Percentiles rank a stretch among this genome's conserved stretches.
phyloP scores from a whole-genome alignment of 2,329 filamentous ascomycete species.

The Penicillium verrucosum region DNA sequence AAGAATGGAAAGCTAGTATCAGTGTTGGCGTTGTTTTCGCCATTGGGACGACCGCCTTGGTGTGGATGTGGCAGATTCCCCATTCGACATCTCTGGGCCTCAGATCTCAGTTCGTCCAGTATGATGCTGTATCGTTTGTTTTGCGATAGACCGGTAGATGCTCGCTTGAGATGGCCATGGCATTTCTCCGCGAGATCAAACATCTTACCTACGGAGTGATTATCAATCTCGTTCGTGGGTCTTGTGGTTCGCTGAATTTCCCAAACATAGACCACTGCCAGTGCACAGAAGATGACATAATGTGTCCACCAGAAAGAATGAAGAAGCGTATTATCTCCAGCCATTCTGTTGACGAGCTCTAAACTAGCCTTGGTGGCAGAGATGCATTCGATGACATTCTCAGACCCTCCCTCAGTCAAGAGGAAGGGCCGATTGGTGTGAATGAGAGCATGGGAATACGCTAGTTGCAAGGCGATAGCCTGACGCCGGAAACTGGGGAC shows the following conservation, averaged over 20 bases:
- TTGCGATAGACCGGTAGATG: constrained; percentile 41
- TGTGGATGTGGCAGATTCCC: background rate
- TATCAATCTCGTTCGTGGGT: constrained; percentile 12
- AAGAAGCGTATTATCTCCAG: constrained; percentile 19
- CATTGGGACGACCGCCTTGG: background rate
- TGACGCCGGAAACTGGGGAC: constrained; percentile 26
- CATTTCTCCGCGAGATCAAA: constrained; percentile 48
- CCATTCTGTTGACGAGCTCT: constrained; percentile 18
- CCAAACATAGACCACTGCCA: constrained; percentile 55
- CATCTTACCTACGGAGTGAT: constrained; percentile 18
- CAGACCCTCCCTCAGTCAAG: constrained; percentile 16
- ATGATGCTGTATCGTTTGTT: constrained; percentile 53
- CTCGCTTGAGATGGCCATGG: constrained; percentile 45
- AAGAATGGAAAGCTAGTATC: background rate
- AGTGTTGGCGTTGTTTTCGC: background rate
- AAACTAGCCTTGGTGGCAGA: constrained; percentile 22
- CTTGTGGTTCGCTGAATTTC: constrained; percentile 45
- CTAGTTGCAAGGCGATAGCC: constrained; percentile 27
- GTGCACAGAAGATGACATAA: constrained; percentile 49
- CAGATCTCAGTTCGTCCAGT: constrained; percentile 50
- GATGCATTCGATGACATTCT: constrained; percentile 20
- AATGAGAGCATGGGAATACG: constrained; percentile 26
- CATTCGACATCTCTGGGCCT: constrained; percentile 22
- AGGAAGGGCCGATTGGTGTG: constrained; percentile 26
- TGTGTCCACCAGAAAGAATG: constrained; percentile 30